A percentile compares a stretch with the other conserved stretches of the same genome.
These are phyloP conservation scores for Podospora appendiculata DNA, from an alignment of 495 filamentous ascomycete species.

Conservation along the genomic window DNA sequence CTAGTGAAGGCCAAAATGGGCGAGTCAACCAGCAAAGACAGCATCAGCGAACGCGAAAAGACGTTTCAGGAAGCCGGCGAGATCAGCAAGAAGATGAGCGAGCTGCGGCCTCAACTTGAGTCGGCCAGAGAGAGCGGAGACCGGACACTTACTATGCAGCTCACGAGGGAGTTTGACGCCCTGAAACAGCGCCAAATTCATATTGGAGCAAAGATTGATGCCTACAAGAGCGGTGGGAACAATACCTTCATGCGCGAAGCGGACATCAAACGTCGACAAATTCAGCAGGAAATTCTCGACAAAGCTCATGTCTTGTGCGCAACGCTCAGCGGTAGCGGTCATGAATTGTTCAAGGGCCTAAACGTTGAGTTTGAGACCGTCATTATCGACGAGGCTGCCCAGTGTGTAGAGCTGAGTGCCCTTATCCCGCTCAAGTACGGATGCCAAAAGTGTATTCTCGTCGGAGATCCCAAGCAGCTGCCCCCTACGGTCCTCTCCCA, in stretches of 20 bases:
- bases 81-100: conserved; percentile 61
- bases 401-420: conserved; percentile 94
- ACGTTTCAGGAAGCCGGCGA: conserved; percentile 76
- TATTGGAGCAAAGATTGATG: conserved; percentile 75
- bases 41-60: conserved; percentile 58
- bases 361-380: conserved; percentile 98
- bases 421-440: conserved; percentile 97
- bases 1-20: conserved; percentile 70
- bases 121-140: conserved; percentile 58
- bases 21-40: conserved; percentile 37
- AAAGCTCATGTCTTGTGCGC: conserved; percentile 89
- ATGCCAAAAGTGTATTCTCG: conserved; percentile 91
- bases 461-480: conserved; percentile 95
- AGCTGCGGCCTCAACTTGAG: conserved; percentile 60
- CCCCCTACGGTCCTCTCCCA: conserved; percentile 93
- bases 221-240: conserved; percentile 74
- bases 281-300: conserved; percentile 87
- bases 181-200: conserved; percentile 65
- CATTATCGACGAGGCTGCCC: conserved; percentile 95
- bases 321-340: conserved; percentile 89
- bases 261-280: conserved; percentile 75
- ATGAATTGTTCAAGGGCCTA: conserved; percentile 93
- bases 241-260: conserved; percentile 66
- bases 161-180: conserved; percentile 69
- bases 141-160: conserved; percentile 43